Base-by-base conservation (phyloP, 495 filamentous ascomycete genomes). In the Cudoniella acicularis region DNA sequence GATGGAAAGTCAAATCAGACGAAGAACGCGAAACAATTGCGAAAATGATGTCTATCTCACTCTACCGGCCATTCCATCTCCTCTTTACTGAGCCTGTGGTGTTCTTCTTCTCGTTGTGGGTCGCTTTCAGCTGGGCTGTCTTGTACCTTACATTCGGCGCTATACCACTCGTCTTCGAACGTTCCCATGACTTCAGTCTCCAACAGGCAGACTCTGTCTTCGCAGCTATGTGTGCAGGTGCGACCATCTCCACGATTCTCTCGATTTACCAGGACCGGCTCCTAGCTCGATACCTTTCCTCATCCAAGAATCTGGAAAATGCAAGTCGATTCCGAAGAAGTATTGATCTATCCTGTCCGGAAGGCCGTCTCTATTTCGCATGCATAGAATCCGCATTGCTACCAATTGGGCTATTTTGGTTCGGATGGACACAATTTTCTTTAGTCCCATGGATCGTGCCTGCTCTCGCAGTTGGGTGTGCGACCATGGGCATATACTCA, bases 21-120 rank as follows among this genome's bases (percentile, higher is more conserved):
- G 90, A 96, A 66, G 86, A 95, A 65, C 82, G 88, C 13, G 80
- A 79, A 23, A 88, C 82, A 3, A 62, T 96, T 40, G 64, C 61
- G 10, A 82, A 81, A 61, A 91, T 93, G 85, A 87, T 96, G 54
- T 74, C 77, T 24, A 83, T 91, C 23, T 94, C 90, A 0, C 72
- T 90, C 21, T 88, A 83, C 49, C 81, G 91, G 13, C 92, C 92
- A 3, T 96, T 97, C 72, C 83, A 90, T 57, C 79, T 98, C 26
- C 86, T 98, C 21, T 74, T 90, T 64, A 96, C 91, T 10, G 93
- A 97, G 64, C 90, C 92, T 0, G 90, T 96, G 11, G 91, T 97
- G 18, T 96, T 96, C 75, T 96, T 88, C 76, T 98, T 96, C 72
- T 92, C 88, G 21, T 75, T 95, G 13, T 97, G 93, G 93, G 84